These are phyloP conservation scores for Fusarium gaditjirri DNA, from an alignment of 2,329 filamentous ascomycete genomes.

Conservation along the genomic window DNA sequence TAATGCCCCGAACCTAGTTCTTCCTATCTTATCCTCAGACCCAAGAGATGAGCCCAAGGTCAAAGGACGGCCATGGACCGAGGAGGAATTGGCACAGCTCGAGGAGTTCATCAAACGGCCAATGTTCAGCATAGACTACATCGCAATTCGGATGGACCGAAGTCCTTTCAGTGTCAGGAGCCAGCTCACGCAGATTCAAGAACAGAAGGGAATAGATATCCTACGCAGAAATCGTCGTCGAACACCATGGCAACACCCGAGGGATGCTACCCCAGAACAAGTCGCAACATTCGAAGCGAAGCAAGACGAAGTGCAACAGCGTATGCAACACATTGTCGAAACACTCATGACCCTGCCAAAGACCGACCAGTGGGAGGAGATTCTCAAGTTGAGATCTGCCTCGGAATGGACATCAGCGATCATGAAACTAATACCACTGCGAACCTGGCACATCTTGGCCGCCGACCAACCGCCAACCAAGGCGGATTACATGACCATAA, in stretches of 20 bases:
- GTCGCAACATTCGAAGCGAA: neutral
- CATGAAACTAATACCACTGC: neutral
- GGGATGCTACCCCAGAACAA: neutral
- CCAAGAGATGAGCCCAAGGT: neutral
- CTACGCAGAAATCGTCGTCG: neutral
- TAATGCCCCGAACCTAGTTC: no score
- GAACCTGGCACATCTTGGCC: constrained; percentile 1
- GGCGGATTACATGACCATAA: neutral
- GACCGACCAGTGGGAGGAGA: neutral
- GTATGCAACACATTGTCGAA: neutral
- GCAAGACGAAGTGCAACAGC: neutral
- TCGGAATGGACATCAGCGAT: neutral
- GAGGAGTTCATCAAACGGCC: neutral
- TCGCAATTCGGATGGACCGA: neutral
- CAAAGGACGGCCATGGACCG: neutral
- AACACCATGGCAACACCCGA: neutral
- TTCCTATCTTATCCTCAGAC: neutral
- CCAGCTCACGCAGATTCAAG: neutral
- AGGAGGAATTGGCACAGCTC: neutral
- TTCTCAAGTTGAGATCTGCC: neutral
- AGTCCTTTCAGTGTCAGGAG: neutral
- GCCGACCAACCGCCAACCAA: neutral
- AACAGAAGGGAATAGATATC: neutral
- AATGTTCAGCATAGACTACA: neutral
- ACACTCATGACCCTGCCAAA: neutral